Conservation (phyloP, 73 alveolate genomes). For the Paramecium sonneborni region DNA sequence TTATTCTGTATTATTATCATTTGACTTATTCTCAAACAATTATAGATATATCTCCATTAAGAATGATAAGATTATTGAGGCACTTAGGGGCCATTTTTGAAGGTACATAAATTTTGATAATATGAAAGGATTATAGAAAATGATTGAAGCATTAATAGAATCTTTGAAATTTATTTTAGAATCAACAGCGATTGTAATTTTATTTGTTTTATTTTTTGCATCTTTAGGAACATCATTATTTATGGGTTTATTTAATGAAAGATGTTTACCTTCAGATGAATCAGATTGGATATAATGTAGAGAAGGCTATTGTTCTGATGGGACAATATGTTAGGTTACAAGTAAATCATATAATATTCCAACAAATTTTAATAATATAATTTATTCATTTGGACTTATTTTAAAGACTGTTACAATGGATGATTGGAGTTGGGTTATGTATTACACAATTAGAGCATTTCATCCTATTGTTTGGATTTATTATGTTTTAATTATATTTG, state of each 20-base stretch:
- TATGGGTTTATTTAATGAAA: constrained; percentile 20
- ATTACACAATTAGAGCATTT: constrained; percentile 19
- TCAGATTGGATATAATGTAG: background rate
- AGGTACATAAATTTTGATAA: background rate
- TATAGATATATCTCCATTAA: background rate
- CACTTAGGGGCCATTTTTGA: background rate
- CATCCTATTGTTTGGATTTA: constrained; percentile 29
- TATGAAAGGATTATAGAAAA: background rate
- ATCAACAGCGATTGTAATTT: background rate
- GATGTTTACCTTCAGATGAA: background rate
- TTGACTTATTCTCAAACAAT: background rate
- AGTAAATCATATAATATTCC: background rate
- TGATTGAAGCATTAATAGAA: constrained; percentile 13
- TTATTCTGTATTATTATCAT: background rate
- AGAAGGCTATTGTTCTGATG: background rate
- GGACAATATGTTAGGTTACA: background rate
- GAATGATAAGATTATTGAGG: background rate
- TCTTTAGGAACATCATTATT: constrained; percentile 19
- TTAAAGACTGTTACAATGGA: constrained; percentile 17
- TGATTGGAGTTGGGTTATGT: constrained; percentile 28
- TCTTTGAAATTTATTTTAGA: background rate
- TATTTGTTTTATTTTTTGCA: constrained; percentile 1
- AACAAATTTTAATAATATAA: background rate
- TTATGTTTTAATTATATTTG: constrained; percentile 18
- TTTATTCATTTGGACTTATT: background rate